Evolutionary conservation across 2,329 filamentous ascomycete genomes (phyloP).

Genomic region (Talaromyces sp.): DNA sequence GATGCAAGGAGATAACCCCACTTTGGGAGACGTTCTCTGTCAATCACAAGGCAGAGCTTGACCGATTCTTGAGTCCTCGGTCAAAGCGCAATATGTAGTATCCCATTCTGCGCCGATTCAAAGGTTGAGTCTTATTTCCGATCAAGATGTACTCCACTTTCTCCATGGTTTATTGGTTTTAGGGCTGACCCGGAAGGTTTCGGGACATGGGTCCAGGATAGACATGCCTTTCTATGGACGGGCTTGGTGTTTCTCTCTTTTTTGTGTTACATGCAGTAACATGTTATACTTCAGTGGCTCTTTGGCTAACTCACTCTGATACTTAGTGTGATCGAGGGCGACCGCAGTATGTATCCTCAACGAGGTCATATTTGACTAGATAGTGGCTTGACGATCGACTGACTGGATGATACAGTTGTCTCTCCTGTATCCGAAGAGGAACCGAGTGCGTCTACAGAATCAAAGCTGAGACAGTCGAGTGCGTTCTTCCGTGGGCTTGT

Average conservation of each 20-base stretch:
- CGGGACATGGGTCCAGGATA: background rate
- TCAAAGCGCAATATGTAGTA: too few species aligned
- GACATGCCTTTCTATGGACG: too few species aligned
- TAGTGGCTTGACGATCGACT: background rate
- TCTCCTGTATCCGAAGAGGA: conserved; percentile 15
- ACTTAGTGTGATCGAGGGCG: conserved; percentile 13
- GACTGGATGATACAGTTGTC: conserved; percentile 6
- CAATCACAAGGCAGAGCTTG: background rate
- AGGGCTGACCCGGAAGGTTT: background rate
- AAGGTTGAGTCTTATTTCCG: background rate
- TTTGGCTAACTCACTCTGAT: background rate
- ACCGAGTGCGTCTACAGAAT: conserved; percentile 15
- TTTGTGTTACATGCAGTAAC: background rate
- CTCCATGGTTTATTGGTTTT: background rate
- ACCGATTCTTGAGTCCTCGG: too few species aligned
- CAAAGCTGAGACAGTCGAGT: conserved; percentile 12
- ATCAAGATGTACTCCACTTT: background rate
- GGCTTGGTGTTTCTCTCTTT: background rate
- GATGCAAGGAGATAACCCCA: background rate
- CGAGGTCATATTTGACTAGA: background rate
- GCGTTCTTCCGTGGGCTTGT: background rate
- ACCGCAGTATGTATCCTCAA: conserved; percentile 11
- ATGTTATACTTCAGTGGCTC: background rate
- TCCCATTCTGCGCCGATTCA: too few species aligned
- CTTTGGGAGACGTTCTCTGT: background rate